A percentile compares a stretch with the other conserved stretches of the same genome.
Conservation (phyloP, 2,329 filamentous ascomycete genomes). For the Scleromitrula shiraiana region DNA sequence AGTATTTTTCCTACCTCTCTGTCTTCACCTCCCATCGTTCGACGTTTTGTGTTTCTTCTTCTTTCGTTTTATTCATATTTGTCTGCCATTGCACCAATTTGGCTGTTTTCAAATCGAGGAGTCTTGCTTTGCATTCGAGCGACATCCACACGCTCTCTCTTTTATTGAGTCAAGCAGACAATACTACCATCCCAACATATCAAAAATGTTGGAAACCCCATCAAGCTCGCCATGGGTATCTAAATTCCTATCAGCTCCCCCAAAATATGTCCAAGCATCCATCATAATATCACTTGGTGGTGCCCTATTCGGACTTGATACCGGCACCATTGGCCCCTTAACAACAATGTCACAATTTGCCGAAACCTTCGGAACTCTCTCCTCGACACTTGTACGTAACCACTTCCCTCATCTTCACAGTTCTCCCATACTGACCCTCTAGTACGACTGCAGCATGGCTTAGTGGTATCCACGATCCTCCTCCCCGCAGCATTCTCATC, state of each 20-base stretch:
- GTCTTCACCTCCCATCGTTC: no score
- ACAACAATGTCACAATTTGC: constrained; percentile 42
- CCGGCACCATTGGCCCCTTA: constrained; percentile 43
- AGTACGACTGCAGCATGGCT: constrained; percentile 34
- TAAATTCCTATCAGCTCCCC: constrained; percentile 7
- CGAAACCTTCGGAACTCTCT: constrained; percentile 39
- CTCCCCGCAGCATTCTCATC: constrained; percentile 50
- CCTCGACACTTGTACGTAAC: constrained; percentile 34
- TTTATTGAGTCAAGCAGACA: no score
- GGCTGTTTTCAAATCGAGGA: no score
- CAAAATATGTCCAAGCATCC: constrained; percentile 25
- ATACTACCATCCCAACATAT: no score
- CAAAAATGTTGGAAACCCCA: background rate
- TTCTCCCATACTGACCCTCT: background rate
- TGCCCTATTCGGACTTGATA: constrained; percentile 33
- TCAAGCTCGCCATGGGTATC: background rate
- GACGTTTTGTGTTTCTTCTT: no score
- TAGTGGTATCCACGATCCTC: constrained; percentile 52
- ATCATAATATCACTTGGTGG: constrained; percentile 24
- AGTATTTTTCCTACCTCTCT: no score
- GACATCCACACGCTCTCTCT: no score
- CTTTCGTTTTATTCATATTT: no score
- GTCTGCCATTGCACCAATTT: no score
- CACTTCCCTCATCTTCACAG: background rate
- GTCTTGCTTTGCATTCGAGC: no score